Evolutionary conservation across 2,329 filamentous ascomycete genomes (phyloP).

Genomic region (Botrytis medusae): DNA sequence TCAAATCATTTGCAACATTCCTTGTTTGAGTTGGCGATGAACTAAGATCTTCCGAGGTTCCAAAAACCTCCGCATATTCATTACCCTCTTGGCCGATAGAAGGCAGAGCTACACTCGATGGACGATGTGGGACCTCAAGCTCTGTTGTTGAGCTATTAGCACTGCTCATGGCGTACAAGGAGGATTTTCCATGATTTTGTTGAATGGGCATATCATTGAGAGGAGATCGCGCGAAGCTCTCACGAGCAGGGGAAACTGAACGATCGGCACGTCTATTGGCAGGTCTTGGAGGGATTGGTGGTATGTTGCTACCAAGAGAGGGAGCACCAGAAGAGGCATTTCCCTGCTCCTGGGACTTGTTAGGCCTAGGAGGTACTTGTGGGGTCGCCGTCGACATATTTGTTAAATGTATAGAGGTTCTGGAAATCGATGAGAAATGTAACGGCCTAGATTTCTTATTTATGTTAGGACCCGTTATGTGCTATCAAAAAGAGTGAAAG

Average conservation of each 20-base stretch:
- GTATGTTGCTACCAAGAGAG: slow-evolving; percentile 49
- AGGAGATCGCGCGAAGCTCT: slow-evolving; percentile 81
- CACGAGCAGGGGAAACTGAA: slow-evolving; percentile 73
- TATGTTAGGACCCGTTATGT: slow-evolving; percentile 15
- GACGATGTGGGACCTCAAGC: slow-evolving; percentile 52
- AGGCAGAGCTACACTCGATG: slow-evolving; percentile 76
- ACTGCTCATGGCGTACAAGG: slow-evolving; percentile 42
- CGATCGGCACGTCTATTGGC: slow-evolving; percentile 64
- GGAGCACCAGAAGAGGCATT: slow-evolving; percentile 41
- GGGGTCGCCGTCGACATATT: slow-evolving; percentile 39
- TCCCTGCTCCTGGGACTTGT: slow-evolving; percentile 49
- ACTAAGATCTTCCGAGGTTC: slow-evolving; percentile 49
- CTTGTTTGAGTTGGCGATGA: slow-evolving; percentile 69
- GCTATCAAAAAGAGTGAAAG: slow-evolving; percentile 4
- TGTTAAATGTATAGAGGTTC: background rate
- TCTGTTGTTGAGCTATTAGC: slow-evolving; percentile 43
- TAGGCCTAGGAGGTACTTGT: slow-evolving; percentile 61
- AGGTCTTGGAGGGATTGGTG: slow-evolving; percentile 79
- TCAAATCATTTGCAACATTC: slow-evolving; percentile 75
- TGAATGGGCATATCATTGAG: slow-evolving; percentile 68
- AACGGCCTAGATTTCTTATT: slow-evolving; percentile 17
- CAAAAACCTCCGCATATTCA: slow-evolving; percentile 71
- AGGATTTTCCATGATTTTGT: slow-evolving; percentile 40
- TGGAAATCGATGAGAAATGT: slow-evolving; percentile 19
- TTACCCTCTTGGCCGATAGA: slow-evolving; percentile 85